These are phyloP conservation scores for Metschnikowia lachancei DNA, from an alignment of 805 yeast genomes.

Conservation along the genomic window DNA sequence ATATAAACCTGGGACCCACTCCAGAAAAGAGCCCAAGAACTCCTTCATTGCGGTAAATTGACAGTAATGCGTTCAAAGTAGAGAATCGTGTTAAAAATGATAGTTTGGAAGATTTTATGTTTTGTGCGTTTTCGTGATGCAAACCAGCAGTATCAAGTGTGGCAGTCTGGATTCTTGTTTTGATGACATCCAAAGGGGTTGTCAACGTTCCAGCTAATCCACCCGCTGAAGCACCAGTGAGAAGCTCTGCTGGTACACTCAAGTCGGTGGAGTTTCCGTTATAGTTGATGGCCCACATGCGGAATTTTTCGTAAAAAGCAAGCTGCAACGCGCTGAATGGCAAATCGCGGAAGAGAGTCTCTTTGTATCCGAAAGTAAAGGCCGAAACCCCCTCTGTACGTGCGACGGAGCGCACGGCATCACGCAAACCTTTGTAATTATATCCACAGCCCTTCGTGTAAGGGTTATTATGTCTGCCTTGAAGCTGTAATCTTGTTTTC, in stretches of 20 bases:
- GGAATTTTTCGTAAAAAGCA: conserved; percentile 87
- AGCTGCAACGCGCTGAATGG: conserved; percentile 96
- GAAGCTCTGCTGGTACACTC: conserved; percentile 59
- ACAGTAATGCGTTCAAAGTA: conserved; percentile 32
- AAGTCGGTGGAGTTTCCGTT: conserved; percentile 40
- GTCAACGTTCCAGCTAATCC: conserved; percentile 87
- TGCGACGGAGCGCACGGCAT: conserved; percentile 67
- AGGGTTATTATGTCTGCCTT: conserved; percentile 82
- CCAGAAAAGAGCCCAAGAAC: conserved; percentile 81
- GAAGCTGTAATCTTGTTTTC: conserved; percentile 89
- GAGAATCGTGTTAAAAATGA: conserved; percentile 22
- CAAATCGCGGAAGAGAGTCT: conserved; percentile 85
- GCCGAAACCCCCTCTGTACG: conserved; percentile 71
- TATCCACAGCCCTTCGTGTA: conserved; percentile 73
- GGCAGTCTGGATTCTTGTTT: conserved; percentile 91
- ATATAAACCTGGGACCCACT: conserved; percentile 91
- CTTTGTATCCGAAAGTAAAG: conserved; percentile 87
- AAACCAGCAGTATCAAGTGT: conserved; percentile 28
- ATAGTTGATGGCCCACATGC: conserved; percentile 54
- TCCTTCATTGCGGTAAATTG: conserved; percentile 72
- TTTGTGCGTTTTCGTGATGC: conserved; percentile 6
- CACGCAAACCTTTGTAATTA: conserved; percentile 70
- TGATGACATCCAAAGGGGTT: conserved; percentile 88
- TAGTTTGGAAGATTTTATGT: not conserved
- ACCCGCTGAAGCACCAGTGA: conserved; percentile 95